A percentile compares a stretch with the other conserved stretches of the same genome.
These are phyloP conservation scores for Aspergillus sparsus DNA, from an alignment of 495 filamentous ascomycete species.

Conservation along the genomic window DNA sequence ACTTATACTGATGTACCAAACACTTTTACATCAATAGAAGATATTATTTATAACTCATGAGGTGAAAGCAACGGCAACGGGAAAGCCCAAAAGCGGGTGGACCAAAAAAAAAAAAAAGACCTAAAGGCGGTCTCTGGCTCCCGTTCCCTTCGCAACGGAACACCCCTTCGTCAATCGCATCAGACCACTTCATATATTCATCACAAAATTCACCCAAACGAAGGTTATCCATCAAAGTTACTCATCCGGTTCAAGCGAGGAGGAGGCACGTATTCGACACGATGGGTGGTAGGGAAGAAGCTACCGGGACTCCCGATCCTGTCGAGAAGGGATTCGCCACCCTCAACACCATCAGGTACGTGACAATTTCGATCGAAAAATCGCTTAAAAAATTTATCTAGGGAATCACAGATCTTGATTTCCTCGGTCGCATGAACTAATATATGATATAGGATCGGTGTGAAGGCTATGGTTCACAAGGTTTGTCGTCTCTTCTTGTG, in stretches of 20 bases:
- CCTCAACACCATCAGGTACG: slow-evolving; percentile 71
- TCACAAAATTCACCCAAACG: slow-evolving; percentile 27
- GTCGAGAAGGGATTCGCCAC: slow-evolving; percentile 80
- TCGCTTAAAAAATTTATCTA: slow-evolving; percentile 10
- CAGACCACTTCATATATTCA: slow-evolving; percentile 28
- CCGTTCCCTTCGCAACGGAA: slow-evolving; percentile 20
- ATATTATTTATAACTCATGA: background rate
- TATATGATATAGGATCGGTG: slow-evolving; percentile 59
- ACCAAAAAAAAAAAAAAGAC: slow-evolving; percentile 11
- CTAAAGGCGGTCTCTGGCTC: slow-evolving; percentile 26
- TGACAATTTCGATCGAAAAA: slow-evolving; percentile 6
- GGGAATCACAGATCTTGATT: slow-evolving; percentile 25
- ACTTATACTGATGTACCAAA: background rate
- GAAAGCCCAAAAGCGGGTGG: slow-evolving; percentile 22
- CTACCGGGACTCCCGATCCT: slow-evolving; percentile 57
- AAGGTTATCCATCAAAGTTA: slow-evolving; percentile 29
- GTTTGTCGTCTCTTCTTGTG: slow-evolving; percentile 35
- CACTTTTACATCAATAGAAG: background rate
- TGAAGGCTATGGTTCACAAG: slow-evolving; percentile 73
- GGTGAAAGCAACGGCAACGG: slow-evolving; percentile 1
- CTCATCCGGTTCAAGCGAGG: slow-evolving; percentile 1
- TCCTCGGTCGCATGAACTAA: slow-evolving; percentile 52
- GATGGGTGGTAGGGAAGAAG: slow-evolving; percentile 55
- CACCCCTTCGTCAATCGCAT: slow-evolving; percentile 25
- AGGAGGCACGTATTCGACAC: slow-evolving; percentile 20